Evolutionary conservation across 495 filamentous ascomycete species (phyloP), one percentile per base, ranked within the genome.

Genomic region (Cenococcum geophilum): DNA sequence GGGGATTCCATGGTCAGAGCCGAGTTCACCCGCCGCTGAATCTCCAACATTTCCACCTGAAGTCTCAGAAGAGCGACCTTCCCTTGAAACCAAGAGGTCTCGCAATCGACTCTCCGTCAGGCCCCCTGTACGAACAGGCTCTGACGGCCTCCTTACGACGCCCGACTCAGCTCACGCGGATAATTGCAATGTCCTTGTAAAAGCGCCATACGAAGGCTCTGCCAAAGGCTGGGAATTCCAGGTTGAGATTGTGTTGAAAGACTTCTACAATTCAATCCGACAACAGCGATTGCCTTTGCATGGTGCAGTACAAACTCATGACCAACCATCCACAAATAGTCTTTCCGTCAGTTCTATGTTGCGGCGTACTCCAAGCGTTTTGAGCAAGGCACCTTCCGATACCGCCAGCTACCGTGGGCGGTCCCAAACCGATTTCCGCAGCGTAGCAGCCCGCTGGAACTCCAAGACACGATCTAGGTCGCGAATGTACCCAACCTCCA

Each of bases 181-280:
- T 55, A 72, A 75, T 32, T 71, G 65, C 22, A 79, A 80, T 32
- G 77, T 89, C n/a, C 78, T 98, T 25, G 89, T 97, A 18, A 91
- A 83, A 63, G 75, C 79, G 18, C 87, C 89, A 0, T 92, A 93
- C 68, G 81, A 83, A 57, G 93, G 92, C 8, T 81, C 86, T 1
- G 74, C 88, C 58, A 83, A 85, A 58, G 86, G 83, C 12, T 98
- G 93, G 93, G 92, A 96, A 69, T 80, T 84, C 42, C 91, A 96
- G 69, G 76, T 99, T 14, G 93, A 97, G 73, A 77, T 82, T 14
- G 87, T 97, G 37, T 80, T 99, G 27, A 95, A 95, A 66, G 89
- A 92, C 35, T 95, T 95, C 62, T 99, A 95, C 74, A 82, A 80
- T 16, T 92, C 91, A 0, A 95, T 99, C 68, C 87, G 91, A 48